A percentile compares a stretch with the other conserved stretches of the same genome.
Conservation (phyloP, 768 basidiomycete genomes). For the Trametes sanguinea region DNA sequence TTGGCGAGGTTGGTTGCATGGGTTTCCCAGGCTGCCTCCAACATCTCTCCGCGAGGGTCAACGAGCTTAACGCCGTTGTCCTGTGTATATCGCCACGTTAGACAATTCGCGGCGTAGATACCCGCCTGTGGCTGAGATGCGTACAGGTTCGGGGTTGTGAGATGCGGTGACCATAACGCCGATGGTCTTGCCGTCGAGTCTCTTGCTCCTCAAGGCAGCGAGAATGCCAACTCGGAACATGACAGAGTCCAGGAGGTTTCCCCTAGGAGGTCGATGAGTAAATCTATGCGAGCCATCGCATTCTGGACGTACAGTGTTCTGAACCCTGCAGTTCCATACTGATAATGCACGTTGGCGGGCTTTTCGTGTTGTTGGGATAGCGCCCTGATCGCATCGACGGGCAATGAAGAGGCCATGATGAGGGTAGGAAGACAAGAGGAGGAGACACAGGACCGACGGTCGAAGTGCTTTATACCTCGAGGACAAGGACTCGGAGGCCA, state of each 20-base stretch:
- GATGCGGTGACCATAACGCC: constrained; percentile 99
- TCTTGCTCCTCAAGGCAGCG: constrained; percentile 88
- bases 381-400: constrained; percentile 45
- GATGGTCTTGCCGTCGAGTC: constrained; percentile 86
- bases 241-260: constrained; percentile 77
- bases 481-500: background rate
- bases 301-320: constrained; percentile 71
- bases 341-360: constrained; percentile 65
- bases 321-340: constrained; percentile 96
- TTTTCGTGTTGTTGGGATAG: constrained; percentile 70
- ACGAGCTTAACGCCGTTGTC: constrained; percentile 99
- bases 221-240: constrained; percentile 91
- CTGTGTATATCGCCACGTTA: constrained; percentile 41
- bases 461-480: constrained; percentile 4
- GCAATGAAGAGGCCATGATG: constrained; percentile 31
- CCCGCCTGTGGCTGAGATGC: constrained; percentile 19
- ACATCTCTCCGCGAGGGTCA: constrained; percentile 97
- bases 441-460: background rate
- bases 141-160: constrained; percentile 96
- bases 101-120: constrained; percentile 1
- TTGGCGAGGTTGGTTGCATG: constrained; percentile 90
- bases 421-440: background rate
- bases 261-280: constrained; percentile 45
- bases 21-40: constrained; percentile 88
- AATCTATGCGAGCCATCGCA: constrained; percentile 5